Evolutionary conservation across 2,329 filamentous ascomycete genomes (phyloP).

Genomic region (Metarhizium sp.): DNA sequence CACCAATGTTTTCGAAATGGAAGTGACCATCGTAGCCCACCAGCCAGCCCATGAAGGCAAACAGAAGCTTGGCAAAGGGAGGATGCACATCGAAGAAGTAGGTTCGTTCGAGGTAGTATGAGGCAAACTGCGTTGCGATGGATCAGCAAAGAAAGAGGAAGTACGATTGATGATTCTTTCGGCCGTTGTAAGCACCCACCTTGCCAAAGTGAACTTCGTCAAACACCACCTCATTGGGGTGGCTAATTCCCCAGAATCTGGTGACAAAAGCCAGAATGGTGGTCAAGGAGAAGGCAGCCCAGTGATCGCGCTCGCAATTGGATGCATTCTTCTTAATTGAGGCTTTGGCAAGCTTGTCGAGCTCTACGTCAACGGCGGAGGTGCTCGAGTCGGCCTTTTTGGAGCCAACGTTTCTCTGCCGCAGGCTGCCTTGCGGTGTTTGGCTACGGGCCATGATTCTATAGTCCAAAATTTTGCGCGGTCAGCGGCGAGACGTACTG

Average conservation of each 20-base stretch:
- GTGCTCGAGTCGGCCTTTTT: slow-evolving; percentile 36
- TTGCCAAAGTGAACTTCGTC: slow-evolving; percentile 99
- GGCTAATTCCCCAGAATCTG: slow-evolving; percentile 90
- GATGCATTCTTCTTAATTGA: slow-evolving; percentile 23
- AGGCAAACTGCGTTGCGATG: slow-evolving; percentile 47
- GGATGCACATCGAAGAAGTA: slow-evolving; percentile 99
- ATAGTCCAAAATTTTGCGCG: slow-evolving; percentile 1
- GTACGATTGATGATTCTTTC: not conserved
- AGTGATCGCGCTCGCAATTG: slow-evolving; percentile 72
- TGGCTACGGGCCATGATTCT: slow-evolving; percentile 37
- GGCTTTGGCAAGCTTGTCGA: slow-evolving; percentile 39
- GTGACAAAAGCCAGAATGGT: slow-evolving; percentile 82
- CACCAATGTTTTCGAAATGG: slow-evolving; percentile 98
- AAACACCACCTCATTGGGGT: slow-evolving; percentile 95
- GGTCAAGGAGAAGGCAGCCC: slow-evolving; percentile 65
- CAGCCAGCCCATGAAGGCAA: slow-evolving; percentile 94
- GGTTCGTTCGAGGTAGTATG: slow-evolving; percentile 84
- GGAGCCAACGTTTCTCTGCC: slow-evolving; percentile 45
- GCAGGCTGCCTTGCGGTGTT: slow-evolving; percentile 48
- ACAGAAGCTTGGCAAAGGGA: slow-evolving; percentile 94
- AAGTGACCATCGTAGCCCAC: slow-evolving; percentile 96
- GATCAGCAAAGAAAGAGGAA: not conserved
- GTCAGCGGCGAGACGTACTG: not conserved
- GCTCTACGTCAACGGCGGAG: slow-evolving; percentile 34
- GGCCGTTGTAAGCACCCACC: slow-evolving; percentile 43